Base-by-base conservation (phyloP, 2,329 filamentous ascomycete species). In the Paecilomyces niveus region DNA sequence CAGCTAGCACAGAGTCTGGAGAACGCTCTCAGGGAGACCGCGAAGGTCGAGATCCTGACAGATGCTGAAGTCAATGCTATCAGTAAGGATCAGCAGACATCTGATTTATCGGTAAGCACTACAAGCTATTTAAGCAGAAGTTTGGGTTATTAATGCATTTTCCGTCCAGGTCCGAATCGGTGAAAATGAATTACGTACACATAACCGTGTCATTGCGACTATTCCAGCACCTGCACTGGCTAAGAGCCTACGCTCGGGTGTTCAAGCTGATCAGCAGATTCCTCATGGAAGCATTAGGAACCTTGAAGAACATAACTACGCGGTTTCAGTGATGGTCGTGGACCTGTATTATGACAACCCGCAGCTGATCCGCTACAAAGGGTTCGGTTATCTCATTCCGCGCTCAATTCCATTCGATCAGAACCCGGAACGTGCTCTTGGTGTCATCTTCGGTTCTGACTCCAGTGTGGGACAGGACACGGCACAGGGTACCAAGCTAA, bases 331-430 rank as follows among this genome's bases (percentile, higher is more conserved):
- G 64, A 92, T 92, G 86, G 89, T 92, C 2, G 89, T 99, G 61
- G 97, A 96, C 75, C 80, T 99, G 54, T 97, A 88, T 81, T 99
- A 88, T 72, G 78, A 81, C 1, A 80, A 85, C 51, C 81, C 86
- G 6, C 69, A 83, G 58, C 76, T 96, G 35, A 80, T 90, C 54
- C 83, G 84, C 13, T 78, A 85, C 58, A 76, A 80, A 31, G 94
- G 92, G 18, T 95, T 97, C 70, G 94, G 94, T 63, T 97, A 97
- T 73, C 84, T 99, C 4, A 89, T 99, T 59, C 93, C 94, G 1
- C 85, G 86, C 59, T 86, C 86, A 15, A 81, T 90, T 1, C 82
- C 87, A 2, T 80, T 81, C 54, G 84, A 85, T 39, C 81, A 90
- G 63, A 96, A 96, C 70, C 89, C 90, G 1, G 90, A 96, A 72